Evolutionary conservation across 2,329 filamentous ascomycete species (phyloP), one percentile per base, ranked within the genome.

Genomic region (Volutella citrinella): DNA sequence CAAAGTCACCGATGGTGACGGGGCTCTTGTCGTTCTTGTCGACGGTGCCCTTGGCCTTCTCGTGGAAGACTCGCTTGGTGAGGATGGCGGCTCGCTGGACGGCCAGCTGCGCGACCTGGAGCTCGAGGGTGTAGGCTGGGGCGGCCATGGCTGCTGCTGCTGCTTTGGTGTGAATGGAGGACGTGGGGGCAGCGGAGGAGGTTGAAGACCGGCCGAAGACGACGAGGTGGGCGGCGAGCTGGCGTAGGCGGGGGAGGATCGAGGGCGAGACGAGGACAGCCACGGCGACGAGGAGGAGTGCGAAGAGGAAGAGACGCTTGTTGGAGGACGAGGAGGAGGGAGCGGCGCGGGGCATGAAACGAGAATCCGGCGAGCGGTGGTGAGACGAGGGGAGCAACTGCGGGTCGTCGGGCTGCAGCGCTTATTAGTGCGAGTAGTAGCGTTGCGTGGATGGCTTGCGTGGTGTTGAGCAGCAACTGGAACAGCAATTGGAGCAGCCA

Each of bases 1-100:
- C 93, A 63, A 95, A 97, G 69, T 98, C 93, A 61, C 91, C 93
- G 53, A 97, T 93, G 13, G 93, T 98, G 54, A 98, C 93, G 47
- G 93, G 93, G 9, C 90, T 95, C 60, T 87, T 88, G 73, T 98
- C 93, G 64, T 87, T 84, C 70, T 98, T 98, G 54, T 64, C 60
- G 32, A 95, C 75, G 27, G 93, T 96, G 51, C 91, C 91, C 69
- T 97, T 97, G 53, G 88, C 84, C 65, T 91, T 93, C 52, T 91
- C 85, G 66, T 89, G 63, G 57, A 76, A 75, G 52, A 76, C 71
- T 22, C 64, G 62, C 57, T 71, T 72, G 46, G 72, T 76, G 34
- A 74, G 69, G 47, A 73, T 64, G 38, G 70, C 55, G 32, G 72
- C 90, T 46, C 90, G 80, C 68, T 95, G 88, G 37, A 95, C 90